Conservation (phyloP, 1,284 basidiomycete species). For the Ganoderma sp. region DNA sequence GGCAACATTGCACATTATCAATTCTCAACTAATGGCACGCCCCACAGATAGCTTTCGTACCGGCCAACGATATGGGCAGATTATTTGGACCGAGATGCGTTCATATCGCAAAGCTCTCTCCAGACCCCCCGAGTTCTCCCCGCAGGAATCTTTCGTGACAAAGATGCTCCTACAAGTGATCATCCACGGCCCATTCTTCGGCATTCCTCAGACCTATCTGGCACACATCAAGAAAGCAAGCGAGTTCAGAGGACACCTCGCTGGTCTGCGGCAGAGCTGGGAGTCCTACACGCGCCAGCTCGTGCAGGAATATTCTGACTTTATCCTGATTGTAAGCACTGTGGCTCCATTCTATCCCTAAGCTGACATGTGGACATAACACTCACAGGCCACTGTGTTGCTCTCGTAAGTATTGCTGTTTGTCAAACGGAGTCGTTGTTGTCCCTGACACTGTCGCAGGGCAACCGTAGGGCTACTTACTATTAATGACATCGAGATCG, state of each 20-base stretch:
- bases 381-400: constrained; percentile 58
- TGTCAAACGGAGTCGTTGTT: not conserved
- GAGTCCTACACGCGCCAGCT: constrained; percentile 53
- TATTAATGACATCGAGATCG: constrained; percentile 48
- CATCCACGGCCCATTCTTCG: constrained; percentile 55
- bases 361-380: constrained; percentile 9
- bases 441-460: constrained; percentile 35
- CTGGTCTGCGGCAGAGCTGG: constrained; percentile 55
- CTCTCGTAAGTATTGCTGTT: constrained; percentile 48
- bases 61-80: constrained; percentile 50
- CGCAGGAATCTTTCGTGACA: constrained; percentile 24
- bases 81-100: constrained; percentile 44
- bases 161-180: constrained; percentile 42
- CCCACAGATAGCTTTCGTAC: constrained; percentile 50
- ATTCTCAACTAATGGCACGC: not conserved
- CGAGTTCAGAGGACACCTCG: constrained; percentile 55
- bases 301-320: constrained; percentile 59
- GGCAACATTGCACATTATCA: not conserved
- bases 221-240: constrained; percentile 53
- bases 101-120: constrained; percentile 35
- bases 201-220: constrained; percentile 57
- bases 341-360: not conserved
- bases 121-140: constrained; percentile 28
- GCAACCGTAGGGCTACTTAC: constrained; percentile 58
- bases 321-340: constrained; percentile 54